Base-by-base conservation (phyloP, 768 basidiomycete genomes). In the Mycena rosella region DNA sequence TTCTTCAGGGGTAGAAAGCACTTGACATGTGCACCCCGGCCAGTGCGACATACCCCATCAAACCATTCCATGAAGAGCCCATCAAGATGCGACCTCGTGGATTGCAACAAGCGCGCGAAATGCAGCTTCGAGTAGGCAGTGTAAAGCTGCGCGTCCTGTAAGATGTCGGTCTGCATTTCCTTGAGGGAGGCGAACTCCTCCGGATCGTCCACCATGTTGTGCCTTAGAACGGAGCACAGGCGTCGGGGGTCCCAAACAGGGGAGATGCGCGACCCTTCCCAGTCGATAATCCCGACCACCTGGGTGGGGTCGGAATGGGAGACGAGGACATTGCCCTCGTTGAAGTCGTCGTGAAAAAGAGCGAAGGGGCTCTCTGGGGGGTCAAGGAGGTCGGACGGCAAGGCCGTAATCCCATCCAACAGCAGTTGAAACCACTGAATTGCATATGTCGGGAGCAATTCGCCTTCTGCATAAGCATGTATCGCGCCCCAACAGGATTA, bases 271-370 rank as follows among this genome's bases (percentile, higher is more conserved):
- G 64, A 65, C 14, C 64, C 57, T 65, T 65, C 38, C 64, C 57
- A 65, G 57, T 65, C 64, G 24, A 65, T 24, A 0, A 59, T 26
- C n/a, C 64, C 57, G n/a, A 65, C 64, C 22, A 59, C 42, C 42
- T 44, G 7, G 20, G 42, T 22, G 15, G 42, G 52, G 38, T 40
- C 57, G 0, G 56, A 52, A 2, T 9, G 40, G 18, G 64, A 65
- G 30, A 59, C 49, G 36, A 59, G 54, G 32, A 65, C 53, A 49
- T 59, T 65, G 13, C 18, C 30, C 18, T 52, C 34, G 10, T 22
- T 8, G 15, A 65, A 44, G 15, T 65, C 57, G n/a, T 65, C 57
- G 14, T 65, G 64, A n/a, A 14, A 65, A 14, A 65, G 64, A 3
- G 30, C 15, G 24, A 59, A 59, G 26, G 27, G 15, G 22, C n/a